phyloP scores from a whole-genome alignment of 106 monocot species.

The Cymbidium sinense region DNA sequence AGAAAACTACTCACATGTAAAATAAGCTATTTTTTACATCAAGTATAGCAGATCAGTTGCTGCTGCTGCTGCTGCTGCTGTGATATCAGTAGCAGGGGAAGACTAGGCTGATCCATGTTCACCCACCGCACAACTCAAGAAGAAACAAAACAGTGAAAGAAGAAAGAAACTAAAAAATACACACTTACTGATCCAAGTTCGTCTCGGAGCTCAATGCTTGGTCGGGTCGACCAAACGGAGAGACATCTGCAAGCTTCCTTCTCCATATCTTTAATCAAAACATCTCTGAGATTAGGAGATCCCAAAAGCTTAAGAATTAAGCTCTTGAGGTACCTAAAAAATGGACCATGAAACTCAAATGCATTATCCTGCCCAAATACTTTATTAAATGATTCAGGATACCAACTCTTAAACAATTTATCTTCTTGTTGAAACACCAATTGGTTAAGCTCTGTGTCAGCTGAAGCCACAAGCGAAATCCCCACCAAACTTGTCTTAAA shows the following conservation, averaged over 20 bases:
- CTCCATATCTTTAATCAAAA: slow-evolving; percentile 29
- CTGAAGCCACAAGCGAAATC: slow-evolving; percentile 28
- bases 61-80: too few relatives aligned
- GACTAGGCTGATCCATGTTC: too few relatives aligned
- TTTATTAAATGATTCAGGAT: slow-evolving; percentile 46
- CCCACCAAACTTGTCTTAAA: slow-evolving; percentile 55
- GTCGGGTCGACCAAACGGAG: slow-evolving; percentile 22
- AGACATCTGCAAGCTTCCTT: slow-evolving; percentile 16
- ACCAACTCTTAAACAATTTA: slow-evolving; percentile 45
- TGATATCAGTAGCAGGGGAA: too few relatives aligned
- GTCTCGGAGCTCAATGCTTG: slow-evolving; percentile 35
- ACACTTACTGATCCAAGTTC: background rate
- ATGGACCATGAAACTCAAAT: slow-evolving; percentile 35
- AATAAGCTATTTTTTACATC: too few relatives aligned
- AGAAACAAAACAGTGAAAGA: too few relatives aligned
- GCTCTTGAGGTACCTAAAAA: slow-evolving; percentile 46
- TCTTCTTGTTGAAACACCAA: slow-evolving; percentile 44
- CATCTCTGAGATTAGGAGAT: slow-evolving; percentile 25
- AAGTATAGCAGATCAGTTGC: too few relatives aligned
- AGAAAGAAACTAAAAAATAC: background rate
- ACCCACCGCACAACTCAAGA: too few relatives aligned
- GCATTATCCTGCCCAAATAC: slow-evolving; percentile 45
- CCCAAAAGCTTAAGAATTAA: slow-evolving; percentile 41
- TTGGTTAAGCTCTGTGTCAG: slow-evolving; percentile 36
- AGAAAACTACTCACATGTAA: too few relatives aligned